A percentile compares a stretch with the other conserved stretches of the same genome.
These are phyloP conservation scores for Asparagopsis taxiformis DNA, from an alignment of 31 red algal species.

Conservation along the genomic window DNA sequence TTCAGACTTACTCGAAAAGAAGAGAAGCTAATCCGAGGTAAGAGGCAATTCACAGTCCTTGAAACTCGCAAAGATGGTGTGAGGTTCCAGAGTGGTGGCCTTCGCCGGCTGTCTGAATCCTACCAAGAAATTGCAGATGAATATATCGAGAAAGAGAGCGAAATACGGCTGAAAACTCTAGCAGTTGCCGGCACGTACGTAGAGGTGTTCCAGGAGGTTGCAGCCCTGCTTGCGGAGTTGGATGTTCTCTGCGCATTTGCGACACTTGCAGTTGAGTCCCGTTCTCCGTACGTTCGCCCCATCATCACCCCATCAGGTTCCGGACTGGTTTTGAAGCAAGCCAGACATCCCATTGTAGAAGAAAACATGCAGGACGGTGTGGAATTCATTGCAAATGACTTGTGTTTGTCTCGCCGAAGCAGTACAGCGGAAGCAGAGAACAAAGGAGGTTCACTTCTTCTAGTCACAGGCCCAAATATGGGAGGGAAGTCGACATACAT, in stretches of 20 bases:
- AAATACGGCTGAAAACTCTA: slow-evolving; percentile 73
- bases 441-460: slow-evolving; percentile 49
- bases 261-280: slow-evolving; percentile 46
- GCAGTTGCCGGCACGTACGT: slow-evolving; percentile 83
- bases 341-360: slow-evolving; percentile 92
- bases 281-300: slow-evolving; percentile 66
- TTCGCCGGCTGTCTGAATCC: slow-evolving; percentile 48
- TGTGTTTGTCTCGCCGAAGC: slow-evolving; percentile 35
- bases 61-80: slow-evolving; percentile 97
- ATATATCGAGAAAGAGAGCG: slow-evolving; percentile 67
- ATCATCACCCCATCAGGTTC: slow-evolving; percentile 37
- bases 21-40: slow-evolving; percentile 89
- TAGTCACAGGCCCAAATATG: slow-evolving; percentile 98
- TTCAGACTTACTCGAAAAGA: slow-evolving; percentile 91
- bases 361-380: slow-evolving; percentile 63
- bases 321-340: slow-evolving; percentile 66
- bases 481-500: slow-evolving; percentile 96
- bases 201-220: slow-evolving; percentile 60
- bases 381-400: slow-evolving; percentile 81
- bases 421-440: background rate
- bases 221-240: slow-evolving; percentile 71
- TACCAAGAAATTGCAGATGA: slow-evolving; percentile 66
- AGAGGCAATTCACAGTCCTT: slow-evolving; percentile 71
- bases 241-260: slow-evolving; percentile 90
- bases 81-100: slow-evolving; percentile 71